These are phyloP conservation scores for Kodamaea anthophila DNA, from an alignment of 1,139 yeast species.

Conservation along the genomic window DNA sequence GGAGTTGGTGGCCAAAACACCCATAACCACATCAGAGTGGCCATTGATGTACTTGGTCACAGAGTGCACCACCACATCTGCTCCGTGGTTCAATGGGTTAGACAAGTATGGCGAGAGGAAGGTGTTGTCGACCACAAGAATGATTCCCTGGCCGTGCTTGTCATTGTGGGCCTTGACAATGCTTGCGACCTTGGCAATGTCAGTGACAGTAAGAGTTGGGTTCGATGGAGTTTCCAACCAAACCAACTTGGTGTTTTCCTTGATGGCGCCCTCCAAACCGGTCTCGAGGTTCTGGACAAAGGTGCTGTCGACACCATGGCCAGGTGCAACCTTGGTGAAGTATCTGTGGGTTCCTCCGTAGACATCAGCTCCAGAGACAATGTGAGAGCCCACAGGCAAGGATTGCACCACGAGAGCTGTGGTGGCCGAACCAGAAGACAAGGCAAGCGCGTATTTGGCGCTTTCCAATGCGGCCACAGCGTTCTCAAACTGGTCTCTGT, in stretches of 20 bases:
- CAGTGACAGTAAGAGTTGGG: slow-evolving; percentile 77
- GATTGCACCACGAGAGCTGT: slow-evolving; percentile 76
- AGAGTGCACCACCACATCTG: slow-evolving; percentile 79
- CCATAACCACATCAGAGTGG: slow-evolving; percentile 88
- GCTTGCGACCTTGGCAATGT: slow-evolving; percentile 54
- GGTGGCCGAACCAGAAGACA: slow-evolving; percentile 82
- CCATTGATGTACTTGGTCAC: slow-evolving; percentile 93
- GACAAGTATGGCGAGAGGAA: slow-evolving; percentile 90
- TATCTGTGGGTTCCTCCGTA: slow-evolving; percentile 93
- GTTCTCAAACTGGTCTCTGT: slow-evolving; percentile 74
- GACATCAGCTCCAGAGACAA: slow-evolving; percentile 79
- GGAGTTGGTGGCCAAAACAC: slow-evolving; percentile 69
- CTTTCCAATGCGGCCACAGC: slow-evolving; percentile 78
- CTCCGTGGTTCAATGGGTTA: slow-evolving; percentile 78
- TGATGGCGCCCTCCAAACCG: slow-evolving; percentile 53
- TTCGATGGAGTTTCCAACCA: slow-evolving; percentile 91
- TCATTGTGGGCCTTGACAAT: slow-evolving; percentile 44
- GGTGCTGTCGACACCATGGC: slow-evolving; percentile 68
- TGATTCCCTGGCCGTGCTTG: slow-evolving; percentile 29
- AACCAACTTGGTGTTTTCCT: slow-evolving; percentile 62
- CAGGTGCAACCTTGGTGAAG: slow-evolving; percentile 78
- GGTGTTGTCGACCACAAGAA: slow-evolving; percentile 85
- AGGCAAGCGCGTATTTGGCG: slow-evolving; percentile 74
- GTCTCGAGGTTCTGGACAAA: slow-evolving; percentile 61
- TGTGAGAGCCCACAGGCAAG: slow-evolving; percentile 67